These are phyloP conservation scores for Aspergillus mulundensis DNA, from an alignment of 495 filamentous ascomycete genomes.

Conservation along the genomic window DNA sequence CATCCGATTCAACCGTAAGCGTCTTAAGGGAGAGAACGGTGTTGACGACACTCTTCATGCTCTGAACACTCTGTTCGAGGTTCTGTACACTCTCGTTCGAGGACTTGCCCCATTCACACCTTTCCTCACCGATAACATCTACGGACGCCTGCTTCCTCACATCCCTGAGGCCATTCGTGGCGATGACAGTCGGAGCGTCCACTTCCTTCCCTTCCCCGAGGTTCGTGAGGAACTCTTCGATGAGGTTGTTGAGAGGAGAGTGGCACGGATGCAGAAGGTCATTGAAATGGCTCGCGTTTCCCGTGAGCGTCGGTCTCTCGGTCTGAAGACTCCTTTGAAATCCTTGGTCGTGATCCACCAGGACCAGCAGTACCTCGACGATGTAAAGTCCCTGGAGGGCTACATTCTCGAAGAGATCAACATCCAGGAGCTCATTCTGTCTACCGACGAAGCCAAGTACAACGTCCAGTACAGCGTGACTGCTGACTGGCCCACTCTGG, in stretches of 20 bases:
- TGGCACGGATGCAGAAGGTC: constrained; percentile 89
- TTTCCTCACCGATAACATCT: constrained; percentile 94
- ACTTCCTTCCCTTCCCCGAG: constrained; percentile 88
- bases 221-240: constrained; percentile 87
- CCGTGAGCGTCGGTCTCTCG: constrained; percentile 78
- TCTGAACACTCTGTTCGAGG: constrained; percentile 94
- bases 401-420: constrained; percentile 93
- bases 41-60: constrained; percentile 85
- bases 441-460: constrained; percentile 84
- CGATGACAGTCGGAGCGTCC: constrained; percentile 76
- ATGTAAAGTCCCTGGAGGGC: constrained; percentile 74
- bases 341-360: constrained; percentile 85
- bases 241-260: constrained; percentile 75
- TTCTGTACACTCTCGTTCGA: constrained; percentile 81
- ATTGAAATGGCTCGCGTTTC: constrained; percentile 86
- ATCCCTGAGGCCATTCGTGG: constrained; percentile 62
- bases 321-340: constrained; percentile 86
- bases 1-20: constrained; percentile 96
- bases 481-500: constrained; percentile 90
- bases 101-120: constrained; percentile 93
- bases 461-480: constrained; percentile 83
- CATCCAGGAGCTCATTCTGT: constrained; percentile 76
- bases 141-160: constrained; percentile 75
- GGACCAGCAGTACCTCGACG: constrained; percentile 76
- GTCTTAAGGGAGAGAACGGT: constrained; percentile 90